phyloP scores from a whole-genome alignment of 345 rosid species.

The Aurinia saxatilis region DNA sequence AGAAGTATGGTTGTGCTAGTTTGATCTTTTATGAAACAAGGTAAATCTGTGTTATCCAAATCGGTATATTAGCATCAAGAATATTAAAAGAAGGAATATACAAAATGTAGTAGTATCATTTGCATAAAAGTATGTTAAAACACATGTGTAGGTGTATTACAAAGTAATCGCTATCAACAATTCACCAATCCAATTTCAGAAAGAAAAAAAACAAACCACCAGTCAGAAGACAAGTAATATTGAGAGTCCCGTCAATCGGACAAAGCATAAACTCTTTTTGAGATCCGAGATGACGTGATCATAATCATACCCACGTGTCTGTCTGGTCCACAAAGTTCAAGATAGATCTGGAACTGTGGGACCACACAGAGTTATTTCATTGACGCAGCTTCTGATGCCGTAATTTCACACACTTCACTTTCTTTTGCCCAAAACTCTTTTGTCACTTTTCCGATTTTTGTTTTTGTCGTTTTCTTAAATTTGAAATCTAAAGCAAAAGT shows the following conservation, averaged over 20 bases:
- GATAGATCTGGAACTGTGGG: constrained; percentile 16
- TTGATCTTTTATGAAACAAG: no score
- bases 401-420: constrained; percentile 13
- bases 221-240: neutral
- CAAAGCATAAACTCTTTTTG: constrained; percentile 9
- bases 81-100: no score
- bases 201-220: neutral
- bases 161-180: neutral
- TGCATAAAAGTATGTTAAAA: neutral
- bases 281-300: constrained; percentile 12
- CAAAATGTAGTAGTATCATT: no score
- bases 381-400: constrained; percentile 13
- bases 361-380: neutral
- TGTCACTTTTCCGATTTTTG: neutral
- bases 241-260: constrained; percentile 7
- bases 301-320: constrained; percentile 4
- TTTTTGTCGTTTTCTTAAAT: neutral
- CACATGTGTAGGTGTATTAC: neutral
- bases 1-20: no score
- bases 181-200: neutral
- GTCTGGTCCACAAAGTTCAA: constrained; percentile 5
- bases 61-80: no score
- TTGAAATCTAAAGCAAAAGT: neutral
- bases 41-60: no score
- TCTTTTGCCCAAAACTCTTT: constrained; percentile 14